phyloP scores from a whole-genome alignment of 768 basidiomycete species.

The Tubosaeta sp. region DNA sequence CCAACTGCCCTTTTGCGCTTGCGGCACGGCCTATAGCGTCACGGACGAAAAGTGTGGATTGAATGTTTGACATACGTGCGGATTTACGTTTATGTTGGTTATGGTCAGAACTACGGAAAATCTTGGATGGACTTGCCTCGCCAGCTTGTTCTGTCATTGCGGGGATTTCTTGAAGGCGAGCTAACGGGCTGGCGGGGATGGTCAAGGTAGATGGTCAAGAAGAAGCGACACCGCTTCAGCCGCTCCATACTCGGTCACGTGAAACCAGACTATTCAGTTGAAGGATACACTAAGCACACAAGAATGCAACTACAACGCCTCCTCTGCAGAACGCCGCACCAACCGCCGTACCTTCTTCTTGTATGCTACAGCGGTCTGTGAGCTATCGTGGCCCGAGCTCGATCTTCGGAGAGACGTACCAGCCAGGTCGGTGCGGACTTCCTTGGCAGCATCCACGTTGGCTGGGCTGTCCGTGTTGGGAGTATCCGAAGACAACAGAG shows the following conservation, averaged over 20 bases:
- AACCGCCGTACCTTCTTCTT: slow-evolving; percentile 95
- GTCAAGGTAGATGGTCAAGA: slow-evolving; percentile 8
- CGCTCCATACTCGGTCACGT: slow-evolving; percentile 18
- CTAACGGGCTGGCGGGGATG: slow-evolving; percentile 11
- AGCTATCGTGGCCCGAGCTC: slow-evolving; percentile 6
- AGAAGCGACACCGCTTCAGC: not conserved
- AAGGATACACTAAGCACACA: slow-evolving; percentile 16
- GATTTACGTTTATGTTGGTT: slow-evolving; percentile 27
- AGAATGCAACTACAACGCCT: slow-evolving; percentile 62
- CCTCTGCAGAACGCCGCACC: slow-evolving; percentile 84
- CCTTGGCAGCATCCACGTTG: slow-evolving; percentile 94
- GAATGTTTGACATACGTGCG: slow-evolving; percentile 32
- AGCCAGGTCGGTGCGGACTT: slow-evolving; percentile 62
- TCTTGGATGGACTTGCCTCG: slow-evolving; percentile 32
- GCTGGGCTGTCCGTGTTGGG: slow-evolving; percentile 94
- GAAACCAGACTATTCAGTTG: slow-evolving; percentile 7
- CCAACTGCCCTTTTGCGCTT: slow-evolving; percentile 84
- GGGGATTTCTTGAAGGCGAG: slow-evolving; percentile 1
- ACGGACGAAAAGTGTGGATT: slow-evolving; percentile 17
- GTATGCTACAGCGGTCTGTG: slow-evolving; percentile 51
- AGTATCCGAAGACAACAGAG: slow-evolving; percentile 85
- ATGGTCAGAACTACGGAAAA: slow-evolving; percentile 21
- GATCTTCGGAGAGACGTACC: slow-evolving; percentile 37
- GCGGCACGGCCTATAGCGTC: slow-evolving; percentile 61
- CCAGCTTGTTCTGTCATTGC: slow-evolving; percentile 40